Conservation (phyloP, 139 green algal genomes). For the Zygnema circumcarinatum region DNA sequence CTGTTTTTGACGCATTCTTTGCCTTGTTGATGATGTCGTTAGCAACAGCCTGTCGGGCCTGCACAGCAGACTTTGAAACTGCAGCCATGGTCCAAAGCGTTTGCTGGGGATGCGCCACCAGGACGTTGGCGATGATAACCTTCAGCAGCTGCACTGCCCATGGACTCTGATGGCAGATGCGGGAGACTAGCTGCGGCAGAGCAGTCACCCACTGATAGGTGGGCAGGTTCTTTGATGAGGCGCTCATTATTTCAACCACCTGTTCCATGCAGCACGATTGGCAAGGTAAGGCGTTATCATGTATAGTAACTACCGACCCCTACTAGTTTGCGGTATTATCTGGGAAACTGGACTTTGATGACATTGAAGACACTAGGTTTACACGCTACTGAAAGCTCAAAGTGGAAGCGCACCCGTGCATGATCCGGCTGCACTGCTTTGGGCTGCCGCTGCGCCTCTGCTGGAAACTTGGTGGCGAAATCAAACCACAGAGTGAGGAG, state of each 20-base stretch:
- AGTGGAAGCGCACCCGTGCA: not conserved
- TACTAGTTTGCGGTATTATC: too few species aligned
- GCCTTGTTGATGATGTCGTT: slow-evolving; percentile 43
- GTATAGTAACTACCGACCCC: too few species aligned
- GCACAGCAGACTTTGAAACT: slow-evolving; percentile 77
- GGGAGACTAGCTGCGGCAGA: slow-evolving; percentile 90
- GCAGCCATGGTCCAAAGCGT: slow-evolving; percentile 81
- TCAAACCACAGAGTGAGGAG: slow-evolving; percentile 96
- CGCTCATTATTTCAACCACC: slow-evolving; percentile 49
- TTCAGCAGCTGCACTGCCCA: slow-evolving; percentile 72
- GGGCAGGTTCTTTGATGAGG: slow-evolving; percentile 68
- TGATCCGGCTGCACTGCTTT: not conserved
- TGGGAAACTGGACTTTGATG: too few species aligned
- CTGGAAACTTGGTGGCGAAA: slow-evolving; percentile 67
- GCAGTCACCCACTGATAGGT: slow-evolving; percentile 82
- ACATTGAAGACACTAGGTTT: too few species aligned
- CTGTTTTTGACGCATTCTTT: not conserved
- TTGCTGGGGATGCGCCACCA: slow-evolving; percentile 73
- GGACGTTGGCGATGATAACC: slow-evolving; percentile 64
- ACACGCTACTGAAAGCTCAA: too few species aligned
- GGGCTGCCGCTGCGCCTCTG: slow-evolving; percentile 8
- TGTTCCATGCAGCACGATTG: too few species aligned
- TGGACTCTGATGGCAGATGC: slow-evolving; percentile 82
- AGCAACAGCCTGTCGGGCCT: slow-evolving; percentile 23
- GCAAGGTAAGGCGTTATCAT: too few species aligned